Base-by-base conservation (phyloP, 2,329 filamentous ascomycete genomes). In the Parastagonospora avenae region DNA sequence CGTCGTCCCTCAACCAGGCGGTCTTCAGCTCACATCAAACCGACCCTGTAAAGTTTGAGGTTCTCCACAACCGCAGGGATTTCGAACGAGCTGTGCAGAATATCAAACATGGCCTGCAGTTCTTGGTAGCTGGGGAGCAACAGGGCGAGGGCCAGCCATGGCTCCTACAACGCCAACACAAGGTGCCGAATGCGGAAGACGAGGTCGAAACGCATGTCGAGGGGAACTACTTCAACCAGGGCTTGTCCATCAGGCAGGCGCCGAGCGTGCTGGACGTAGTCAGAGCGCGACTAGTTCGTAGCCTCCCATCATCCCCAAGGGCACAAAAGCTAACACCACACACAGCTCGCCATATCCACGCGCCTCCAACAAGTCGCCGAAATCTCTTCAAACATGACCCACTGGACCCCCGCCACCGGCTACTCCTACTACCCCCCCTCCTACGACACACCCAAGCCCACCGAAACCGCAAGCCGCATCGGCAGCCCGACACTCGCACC, bases 221-320 rank as follows among this genome's bases (percentile, higher is more conserved):
- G 40, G 81, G 77, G 10, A 84, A 82, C 2, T 87, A 83, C 68
- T 87, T 83, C 63, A 77, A 85, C 8, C 77, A 86, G n/a, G 83
- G 82, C 1, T 81, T 84, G 46, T 79, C 78, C 42, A 79, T 87
- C 36, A 84, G 83, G 61, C 84, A 85, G 78, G 84, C 85, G 10
- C 84, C 85, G 2, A 83, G 81, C 8, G 75, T 87, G 43, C 78
- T 79, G 33, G 84, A 84, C 59, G 76, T 88, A 6, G 70, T 88
- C 7, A 80, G 80, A 31, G 77, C 78, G 54, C 74, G 81, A 55
- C 74, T 85, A 66, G 80, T 82, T 74, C 45, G 77, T 50, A n/a
- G n/a, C 14, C 11, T 12, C 24, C 8, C 40, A 39, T 16, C 10
- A 29, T 35, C 44, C 33, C 28, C 37, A 43, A 48, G 31, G 40